Evolutionary conservation across 306 rosid species (phyloP), one percentile per base, ranked within the genome.

Genomic region (Quercus bicolor): DNA sequence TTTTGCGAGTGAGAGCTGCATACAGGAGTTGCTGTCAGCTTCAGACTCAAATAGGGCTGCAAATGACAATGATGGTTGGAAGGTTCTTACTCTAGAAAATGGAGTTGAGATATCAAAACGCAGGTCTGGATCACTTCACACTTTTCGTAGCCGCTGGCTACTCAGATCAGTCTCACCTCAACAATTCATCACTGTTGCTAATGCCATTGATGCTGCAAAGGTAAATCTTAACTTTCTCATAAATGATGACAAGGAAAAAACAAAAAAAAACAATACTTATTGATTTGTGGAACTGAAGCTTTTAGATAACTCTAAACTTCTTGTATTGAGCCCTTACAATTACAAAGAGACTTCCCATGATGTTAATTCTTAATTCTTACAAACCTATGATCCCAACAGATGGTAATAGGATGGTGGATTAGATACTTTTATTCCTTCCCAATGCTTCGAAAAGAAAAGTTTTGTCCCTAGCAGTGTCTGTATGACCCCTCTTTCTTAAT

Each of bases 151-250:
- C 84, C 94, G 98, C 19, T 85, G 94, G 94, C 79, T 88, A 5
- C 93, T 93, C 33, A 75, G 82, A 77, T 91, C 98, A 26, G 85
- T 91, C 52, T 87, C 98, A 6, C 86, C 96, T 21, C 85, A 91
- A 24, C 96, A 93, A 68, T 93, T 93, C 86, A 87, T 91, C 53
- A 88, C 91, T 12, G 94, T 93, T 34, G 93, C 98, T 61, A 91
- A 89, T 34, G 94, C 98, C 86, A 91, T 93, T 53, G 98, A 93
- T 74, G 97, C 98, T 78, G 98, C 98, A 74, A 91, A 91, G 97
- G 97, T 92, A 23, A 84, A 40, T 65, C 5, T 54, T 18, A 61
- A 15, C 6, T 40, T 37, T 40, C 70, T 73, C 84, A 59, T 70
- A 48, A 48, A 20, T 37, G 51, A 62, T 52, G 53, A 57, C 26